phyloP scores from a whole-genome alignment of 2,329 filamentous ascomycete species.

The Neurospora sp. region DNA sequence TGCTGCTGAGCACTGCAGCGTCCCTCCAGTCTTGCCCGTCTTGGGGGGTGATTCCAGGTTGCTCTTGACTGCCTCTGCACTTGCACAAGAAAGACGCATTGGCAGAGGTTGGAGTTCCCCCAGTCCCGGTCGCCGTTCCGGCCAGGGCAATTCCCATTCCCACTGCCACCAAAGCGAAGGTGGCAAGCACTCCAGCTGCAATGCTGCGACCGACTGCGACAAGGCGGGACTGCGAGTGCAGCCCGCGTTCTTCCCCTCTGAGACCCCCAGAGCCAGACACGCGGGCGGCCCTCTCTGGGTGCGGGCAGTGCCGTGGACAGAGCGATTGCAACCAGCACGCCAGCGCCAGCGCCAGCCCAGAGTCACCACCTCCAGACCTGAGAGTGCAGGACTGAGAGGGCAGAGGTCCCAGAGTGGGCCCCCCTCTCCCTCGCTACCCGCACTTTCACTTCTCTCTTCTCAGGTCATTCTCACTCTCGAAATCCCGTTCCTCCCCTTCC shows the following conservation, averaged over 20 bases:
- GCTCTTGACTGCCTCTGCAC: background rate
- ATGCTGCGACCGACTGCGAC: background rate
- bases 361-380: background rate
- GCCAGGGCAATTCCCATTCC: background rate
- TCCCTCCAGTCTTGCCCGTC: background rate
- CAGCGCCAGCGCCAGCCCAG: background rate
- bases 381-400: background rate
- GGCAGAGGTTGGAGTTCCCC: background rate
- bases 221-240: background rate
- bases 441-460: constrained; percentile 8
- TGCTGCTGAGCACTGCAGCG: background rate
- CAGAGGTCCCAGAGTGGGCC: constrained; percentile 8
- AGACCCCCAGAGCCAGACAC: background rate
- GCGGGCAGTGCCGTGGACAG: background rate
- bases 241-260: background rate
- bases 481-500: constrained; percentile 17
- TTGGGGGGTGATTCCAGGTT: background rate
- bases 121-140: background rate
- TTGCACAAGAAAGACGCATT: background rate
- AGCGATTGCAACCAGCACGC: background rate
- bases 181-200: background rate
- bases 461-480: constrained; percentile 10
- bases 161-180: background rate
- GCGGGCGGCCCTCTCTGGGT: background rate
- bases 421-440: constrained; percentile 14